Percentiles rank a stretch among this genome's conserved stretches.
These are phyloP conservation scores for Trametes cinnabarina DNA, from an alignment of 768 basidiomycete genomes.

Conservation along the genomic window DNA sequence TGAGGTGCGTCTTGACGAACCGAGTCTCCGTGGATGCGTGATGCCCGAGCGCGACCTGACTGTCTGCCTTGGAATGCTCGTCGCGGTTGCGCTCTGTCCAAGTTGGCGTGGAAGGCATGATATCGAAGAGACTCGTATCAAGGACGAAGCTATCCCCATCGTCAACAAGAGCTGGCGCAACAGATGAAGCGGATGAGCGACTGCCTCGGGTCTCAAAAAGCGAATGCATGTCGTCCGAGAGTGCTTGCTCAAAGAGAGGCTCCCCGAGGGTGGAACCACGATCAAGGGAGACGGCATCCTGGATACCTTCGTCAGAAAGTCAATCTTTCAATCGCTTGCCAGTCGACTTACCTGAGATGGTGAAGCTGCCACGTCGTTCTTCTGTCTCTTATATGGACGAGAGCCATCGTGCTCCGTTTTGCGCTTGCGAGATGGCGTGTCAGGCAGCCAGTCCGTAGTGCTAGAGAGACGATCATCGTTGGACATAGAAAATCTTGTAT, in stretches of 20 bases:
- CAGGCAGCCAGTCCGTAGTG: neutral
- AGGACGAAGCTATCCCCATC: conserved; percentile 33
- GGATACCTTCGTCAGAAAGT: too few species aligned
- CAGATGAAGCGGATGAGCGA: conserved; percentile 7
- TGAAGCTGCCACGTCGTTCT: too few species aligned
- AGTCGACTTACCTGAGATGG: too few species aligned
- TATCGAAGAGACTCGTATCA: conserved; percentile 34
- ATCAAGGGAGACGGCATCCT: too few species aligned
- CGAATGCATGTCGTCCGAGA: neutral
- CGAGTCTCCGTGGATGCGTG: neutral
- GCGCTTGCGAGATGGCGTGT: neutral
- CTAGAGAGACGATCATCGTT: too few species aligned
- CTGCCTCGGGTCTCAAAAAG: neutral
- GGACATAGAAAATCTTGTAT: neutral
- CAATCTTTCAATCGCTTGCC: too few species aligned
- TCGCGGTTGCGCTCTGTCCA: neutral
- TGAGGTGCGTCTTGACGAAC: too few species aligned
- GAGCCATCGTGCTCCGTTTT: neutral
- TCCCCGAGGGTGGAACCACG: neutral
- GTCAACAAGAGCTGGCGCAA: neutral
- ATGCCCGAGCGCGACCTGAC: neutral
- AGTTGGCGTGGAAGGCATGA: conserved; percentile 14
- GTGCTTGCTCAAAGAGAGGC: neutral
- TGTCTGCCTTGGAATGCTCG: neutral
- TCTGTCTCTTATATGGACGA: too few species aligned